Base-by-base conservation (phyloP, 306 rosid genomes). In the Mimosa pudica region DNA sequence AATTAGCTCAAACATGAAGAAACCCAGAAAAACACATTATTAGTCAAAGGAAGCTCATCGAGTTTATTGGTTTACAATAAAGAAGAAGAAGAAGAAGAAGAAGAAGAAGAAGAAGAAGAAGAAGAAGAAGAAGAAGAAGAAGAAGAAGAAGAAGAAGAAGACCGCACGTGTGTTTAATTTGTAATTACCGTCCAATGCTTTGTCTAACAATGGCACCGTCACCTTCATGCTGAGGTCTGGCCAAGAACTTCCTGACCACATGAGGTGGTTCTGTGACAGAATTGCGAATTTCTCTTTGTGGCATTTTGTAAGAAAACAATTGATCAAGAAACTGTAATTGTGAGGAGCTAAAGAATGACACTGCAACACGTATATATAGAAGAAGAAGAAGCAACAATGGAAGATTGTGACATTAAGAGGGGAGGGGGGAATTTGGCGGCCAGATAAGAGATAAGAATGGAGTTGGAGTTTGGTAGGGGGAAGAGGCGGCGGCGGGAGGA, bases 211-310 rank as follows among this genome's bases (percentile, higher is more conserved):
- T 85, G 44, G 99, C 99, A 2, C 98, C 99, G 51, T 84, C 84
- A 49, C 99, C 99, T 84, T 95, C 99, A 81, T 67, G 92, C 77
- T 93, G 99, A 80, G 97, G 97, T 83, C 91, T 88, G 17, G 99
- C 98, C 84, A 93, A 86, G 85, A 95, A 93, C 75, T 93, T 91
- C 73, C 92, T 90, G 42, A 86, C 85, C 35, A 93, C 96, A 20
- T 54, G 69, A 72, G 98, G 96, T 48, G 97, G 90, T 66, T 91
- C 85, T 35, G 57, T 57, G n/a, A 87, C 47, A 64, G 44, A 44
- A 58, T 71, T 54, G 54, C 63, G 61, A 64, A 20, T 75, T 61
- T 82, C 87, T 52, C 61, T 84, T 70, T 82, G 85, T n/a, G 88
- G 87, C 97, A 92, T 89, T 65, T 81, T 82, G 49, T 58, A 10